These are phyloP conservation scores for Asterella californica DNA, from an alignment of 225 moss, liverwort and hornwort genomes.

Conservation along the genomic window DNA sequence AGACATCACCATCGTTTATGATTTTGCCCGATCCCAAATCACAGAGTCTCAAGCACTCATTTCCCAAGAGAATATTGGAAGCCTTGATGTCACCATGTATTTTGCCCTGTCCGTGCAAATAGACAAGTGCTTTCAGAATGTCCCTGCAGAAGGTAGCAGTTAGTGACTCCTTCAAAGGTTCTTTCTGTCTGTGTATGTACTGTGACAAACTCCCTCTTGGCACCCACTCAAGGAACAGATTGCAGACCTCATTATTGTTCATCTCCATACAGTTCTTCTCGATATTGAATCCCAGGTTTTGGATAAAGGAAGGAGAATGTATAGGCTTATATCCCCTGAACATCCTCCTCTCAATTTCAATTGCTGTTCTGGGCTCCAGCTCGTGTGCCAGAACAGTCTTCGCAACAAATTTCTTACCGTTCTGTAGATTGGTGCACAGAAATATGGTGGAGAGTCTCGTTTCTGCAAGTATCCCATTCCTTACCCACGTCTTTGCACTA, in stretches of 20 bases:
- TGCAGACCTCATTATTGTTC: neutral
- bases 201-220: conserved; percentile 14
- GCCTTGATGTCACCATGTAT: conserved; percentile 40
- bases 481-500: conserved; percentile 18
- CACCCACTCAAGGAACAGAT: conserved; percentile 33
- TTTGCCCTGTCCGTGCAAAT: conserved; percentile 26
- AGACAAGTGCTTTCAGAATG: conserved; percentile 10
- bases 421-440: conserved; percentile 3
- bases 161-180: conserved; percentile 28
- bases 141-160: conserved; percentile 33
- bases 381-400: conserved; percentile 18
- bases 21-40: conserved; percentile 40
- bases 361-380: conserved; percentile 18
- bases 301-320: conserved; percentile 27
- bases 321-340: conserved; percentile 6
- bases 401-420: conserved; percentile 11
- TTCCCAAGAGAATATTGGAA: conserved; percentile 29
- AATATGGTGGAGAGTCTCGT: conserved; percentile 24
- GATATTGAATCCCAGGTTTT: conserved; percentile 17
- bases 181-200: neutral
- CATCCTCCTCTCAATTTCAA: conserved; percentile 26
- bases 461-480: conserved; percentile 17
- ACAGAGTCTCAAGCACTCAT: conserved; percentile 26
- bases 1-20: conserved; percentile 28
- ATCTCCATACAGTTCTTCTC: neutral